Base-by-base conservation (phyloP, 2,329 filamentous ascomycete genomes). In the Stylonectria norvegica region DNA sequence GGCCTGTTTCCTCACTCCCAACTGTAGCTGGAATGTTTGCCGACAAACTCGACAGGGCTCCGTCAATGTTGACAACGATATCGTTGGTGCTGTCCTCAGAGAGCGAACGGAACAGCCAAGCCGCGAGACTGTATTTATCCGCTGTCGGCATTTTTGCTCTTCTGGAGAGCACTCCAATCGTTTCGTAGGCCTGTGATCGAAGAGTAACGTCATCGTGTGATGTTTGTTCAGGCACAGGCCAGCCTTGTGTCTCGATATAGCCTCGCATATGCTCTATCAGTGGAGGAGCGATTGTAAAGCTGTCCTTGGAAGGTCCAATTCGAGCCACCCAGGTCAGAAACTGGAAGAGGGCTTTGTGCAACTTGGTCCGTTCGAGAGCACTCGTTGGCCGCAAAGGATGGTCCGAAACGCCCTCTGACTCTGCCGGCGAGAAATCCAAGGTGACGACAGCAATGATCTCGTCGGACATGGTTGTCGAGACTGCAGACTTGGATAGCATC, bases 291-390 rank as follows among this genome's bases (percentile, higher is more conserved):
- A 94, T 81, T 7, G 72, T 65, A 38, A 93, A 78, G 36, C 80
- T 74, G 1, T 75, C 66, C 20, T 64, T 65, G 0, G 65, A 62
- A 1, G 81, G 75, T 6, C 84, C 86, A 53, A 89, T 81, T 20
- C 85, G 80, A 8, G 90, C 86, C 9, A 93, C 81, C 79, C 90
- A 97, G 36, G 88, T 86, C 40, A 95, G 79, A 53, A 91, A 95
- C 27, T 84, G 79, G 55, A 97, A 93, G 4, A 95, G 75, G 1
- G 90, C 87, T 32, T 81, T 83, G 50, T 89, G 80, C 8, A 96
- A 75, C 60, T 93, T 94, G 2, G 80, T 77, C 2, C 81, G 81
- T 63, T 95, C 89, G 6, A 91, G 71, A 0, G 83, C 81, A 20
- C 75, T 76, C 8, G 72, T 70, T 2, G 51, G 65, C 41, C 40